Evolutionary conservation across 2,329 filamentous ascomycete genomes (phyloP), one percentile per base, ranked within the genome.

Genomic region (Aspergillus awamori): DNA sequence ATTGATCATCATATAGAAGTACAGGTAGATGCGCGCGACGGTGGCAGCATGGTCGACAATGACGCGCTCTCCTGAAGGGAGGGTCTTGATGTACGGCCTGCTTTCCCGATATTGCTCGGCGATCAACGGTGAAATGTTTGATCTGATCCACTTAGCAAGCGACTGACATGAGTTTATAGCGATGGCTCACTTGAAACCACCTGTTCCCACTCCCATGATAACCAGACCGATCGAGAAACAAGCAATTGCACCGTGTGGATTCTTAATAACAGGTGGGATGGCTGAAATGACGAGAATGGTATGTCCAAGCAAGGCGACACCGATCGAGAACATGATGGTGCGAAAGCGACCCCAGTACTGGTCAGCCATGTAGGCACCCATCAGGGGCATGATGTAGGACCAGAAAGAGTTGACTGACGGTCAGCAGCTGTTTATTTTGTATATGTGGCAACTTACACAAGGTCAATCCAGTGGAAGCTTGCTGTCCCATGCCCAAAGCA

Each of bases 1-100:
- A 70, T 91, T 91, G 78, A 90, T 88, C 70, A 88, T 84, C 59
- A 90, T 80, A 76, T 91, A 92, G 74, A 90, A 91, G 74, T 86
- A 89, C 67, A 86, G 82, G 72, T 87, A 91, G 56, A 91, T 86
- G 49, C 89, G 85, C 8, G 85, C 85, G 63, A 89, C 83, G 51
- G 89, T 92, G 56, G 88, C 82, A 57, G 86, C 85, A 0, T 88
- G 89, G 68, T 91, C 89, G 49, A 90, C 83, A 64, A 92, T 89
- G 64, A 91, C 87, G 20, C 86, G 86, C 76, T 90, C 84, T 57
- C 89, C 89, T 1, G 78, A 81, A 48, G 81, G 76, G 43, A 80
- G 77, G 2, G 81, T 83, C 66, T 84, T 80, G 58, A 91, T 82
- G 53, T 81, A 83, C 65, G 87, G 83, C 62, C 81, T 83, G 4